Base-by-base conservation (phyloP, 148 eudicot genomes). In the Heliamphora exappendiculata region DNA sequence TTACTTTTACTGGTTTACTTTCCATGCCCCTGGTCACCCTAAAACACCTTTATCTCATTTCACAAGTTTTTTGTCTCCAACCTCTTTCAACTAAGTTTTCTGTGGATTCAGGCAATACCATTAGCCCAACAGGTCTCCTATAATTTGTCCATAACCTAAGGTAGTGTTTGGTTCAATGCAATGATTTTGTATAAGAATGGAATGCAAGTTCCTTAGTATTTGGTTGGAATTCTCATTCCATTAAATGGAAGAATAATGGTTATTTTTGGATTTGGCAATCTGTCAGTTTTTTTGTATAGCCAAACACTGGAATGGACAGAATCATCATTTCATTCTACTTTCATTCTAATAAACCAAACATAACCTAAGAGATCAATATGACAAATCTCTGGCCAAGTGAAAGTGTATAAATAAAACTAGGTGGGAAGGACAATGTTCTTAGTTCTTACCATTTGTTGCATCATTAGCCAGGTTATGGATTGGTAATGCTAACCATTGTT, bases 401-500 rank as follows among this genome's bases (percentile, higher is more conserved):
- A 68, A 45, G 72, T 26, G 12, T 42, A 1, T 42, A 44, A 44
- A 17, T 53, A 53, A 3, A 26, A 37, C 45, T 22, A 37, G 6
- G n/a, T 36, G 31, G 47, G 50, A 57, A 73, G 6, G 64, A 33
- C 42, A 9, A 26, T 4, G 19, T 17, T 19, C 26, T 39, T 2
- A 39, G 16, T 39, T 39, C 70, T 17, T 16, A 4, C 6, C 50
- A 8, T 58, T 39, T 58, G 37, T 41, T 41, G 42, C 57, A 20
- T 49, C 17, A 28, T 49, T 11, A 49, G 39, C 26, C 24, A 62
- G 24, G 74, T 26, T 28, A 31, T 29, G 7, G 24, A 20, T 16
- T 50, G 49, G 71, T 39, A 50, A 55, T 51, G 22, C 39, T 78
- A 9, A 80, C 70, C 34, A 22, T 45, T 55, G 42, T 8, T 65